These are phyloP conservation scores for Lentinula sp. DNA, from an alignment of 768 basidiomycete genomes.

Conservation along the genomic window DNA sequence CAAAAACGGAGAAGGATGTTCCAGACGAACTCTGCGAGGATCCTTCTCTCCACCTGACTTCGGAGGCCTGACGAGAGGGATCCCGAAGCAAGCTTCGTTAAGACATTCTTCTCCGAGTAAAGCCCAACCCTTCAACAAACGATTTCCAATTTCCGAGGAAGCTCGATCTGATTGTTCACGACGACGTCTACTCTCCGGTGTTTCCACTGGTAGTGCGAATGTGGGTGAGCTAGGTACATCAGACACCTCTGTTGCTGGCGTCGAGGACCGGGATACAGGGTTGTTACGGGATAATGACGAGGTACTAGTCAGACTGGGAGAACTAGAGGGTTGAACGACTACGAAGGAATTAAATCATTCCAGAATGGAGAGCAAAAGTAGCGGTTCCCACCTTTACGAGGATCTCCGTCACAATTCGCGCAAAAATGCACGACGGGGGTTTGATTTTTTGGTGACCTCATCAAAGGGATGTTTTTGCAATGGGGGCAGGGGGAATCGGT, in stretches of 20 bases:
- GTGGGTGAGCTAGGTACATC: conserved; percentile 53
- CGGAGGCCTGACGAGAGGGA: conserved; percentile 80
- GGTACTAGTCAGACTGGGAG: conserved; percentile 30
- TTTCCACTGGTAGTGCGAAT: conserved; percentile 60
- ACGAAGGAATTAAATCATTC: not conserved
- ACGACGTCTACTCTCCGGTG: conserved; percentile 57
- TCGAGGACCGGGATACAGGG: conserved; percentile 56
- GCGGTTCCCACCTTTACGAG: conserved; percentile 13
- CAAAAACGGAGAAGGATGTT: not conserved
- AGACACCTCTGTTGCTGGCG: conserved; percentile 74
- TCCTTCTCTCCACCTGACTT: conserved; percentile 54
- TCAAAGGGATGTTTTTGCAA: conserved; percentile 55
- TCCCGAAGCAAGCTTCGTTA: conserved; percentile 61
- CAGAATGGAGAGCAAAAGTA: not conserved
- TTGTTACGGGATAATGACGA: conserved; percentile 35
- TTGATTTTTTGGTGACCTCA: conserved; percentile 58
- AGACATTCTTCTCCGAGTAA: conserved; percentile 89
- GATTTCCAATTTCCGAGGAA: conserved; percentile 72
- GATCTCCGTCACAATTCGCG: conserved; percentile 49
- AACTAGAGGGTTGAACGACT: not conserved
- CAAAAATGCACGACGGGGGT: conserved; percentile 48
- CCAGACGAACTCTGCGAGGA: conserved; percentile 52
- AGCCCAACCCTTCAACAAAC: conserved; percentile 74
- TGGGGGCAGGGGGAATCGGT: conserved; percentile 60
- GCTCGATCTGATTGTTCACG: conserved; percentile 80